These are phyloP conservation scores for Citeromyces siamensis DNA, from an alignment of 1,139 yeast species.

Conservation along the genomic window DNA sequence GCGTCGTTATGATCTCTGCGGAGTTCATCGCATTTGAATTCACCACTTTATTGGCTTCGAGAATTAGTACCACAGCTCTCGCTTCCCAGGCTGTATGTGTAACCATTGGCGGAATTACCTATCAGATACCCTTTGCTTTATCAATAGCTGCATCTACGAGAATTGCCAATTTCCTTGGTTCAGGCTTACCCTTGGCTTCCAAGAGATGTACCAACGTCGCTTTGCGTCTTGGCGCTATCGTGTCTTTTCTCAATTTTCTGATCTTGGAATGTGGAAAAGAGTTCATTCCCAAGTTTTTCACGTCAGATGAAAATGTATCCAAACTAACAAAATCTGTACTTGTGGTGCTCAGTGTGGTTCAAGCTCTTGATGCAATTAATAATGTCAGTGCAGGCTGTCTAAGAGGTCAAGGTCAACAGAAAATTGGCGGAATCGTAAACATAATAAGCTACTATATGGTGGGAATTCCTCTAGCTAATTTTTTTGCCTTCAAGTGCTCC, in stretches of 20 bases:
- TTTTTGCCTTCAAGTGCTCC: conserved; percentile 34
- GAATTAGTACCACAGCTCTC: conserved; percentile 50
- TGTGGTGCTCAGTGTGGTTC: conserved; percentile 45
- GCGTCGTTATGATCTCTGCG: conserved; percentile 53
- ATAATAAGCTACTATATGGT: conserved; percentile 42
- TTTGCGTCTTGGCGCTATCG: conserved; percentile 25
- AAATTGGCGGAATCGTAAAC: conserved; percentile 49
- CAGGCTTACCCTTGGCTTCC: conserved; percentile 44
- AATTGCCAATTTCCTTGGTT: conserved; percentile 69
- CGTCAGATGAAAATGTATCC: conserved; percentile 36
- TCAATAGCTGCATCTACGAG: conserved; percentile 68
- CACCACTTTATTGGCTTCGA: conserved; percentile 47
- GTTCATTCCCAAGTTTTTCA: conserved; percentile 33
- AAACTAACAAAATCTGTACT: conserved; percentile 37
- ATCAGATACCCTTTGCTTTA: conserved; percentile 66
- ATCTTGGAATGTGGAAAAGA: conserved; percentile 26
- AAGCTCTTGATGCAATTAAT: conserved; percentile 40
- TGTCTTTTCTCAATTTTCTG: conserved; percentile 19
- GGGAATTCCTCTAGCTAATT: conserved; percentile 46
- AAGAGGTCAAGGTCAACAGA: conserved; percentile 59
- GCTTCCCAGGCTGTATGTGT: conserved; percentile 69
- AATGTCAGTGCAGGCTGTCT: conserved; percentile 48
- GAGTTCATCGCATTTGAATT: conserved; percentile 64
- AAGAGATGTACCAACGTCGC: conserved; percentile 24
- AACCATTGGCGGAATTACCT: conserved; percentile 54